A percentile compares a stretch with the other conserved stretches of the same genome.
phyloP scores from a whole-genome alignment of 2,329 filamentous ascomycete genomes.

The Colletotrichum sp. region DNA sequence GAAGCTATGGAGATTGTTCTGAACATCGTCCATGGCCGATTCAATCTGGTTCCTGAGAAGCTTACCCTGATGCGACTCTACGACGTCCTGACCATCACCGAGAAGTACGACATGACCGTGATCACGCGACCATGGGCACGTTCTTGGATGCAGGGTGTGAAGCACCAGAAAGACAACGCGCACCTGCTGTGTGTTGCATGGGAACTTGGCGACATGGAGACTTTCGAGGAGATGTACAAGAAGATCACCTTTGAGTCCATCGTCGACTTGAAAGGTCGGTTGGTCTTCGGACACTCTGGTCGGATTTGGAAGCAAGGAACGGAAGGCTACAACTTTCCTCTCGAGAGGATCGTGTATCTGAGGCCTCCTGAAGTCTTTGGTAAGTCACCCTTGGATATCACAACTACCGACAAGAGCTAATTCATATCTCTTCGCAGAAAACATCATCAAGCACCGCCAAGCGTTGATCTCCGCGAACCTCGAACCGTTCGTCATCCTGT shows the following conservation, averaged over 20 bases:
- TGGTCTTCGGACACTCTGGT: slow-evolving; percentile 4
- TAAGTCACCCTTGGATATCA: background rate
- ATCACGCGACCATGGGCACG: slow-evolving; percentile 26
- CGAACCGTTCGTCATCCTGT: slow-evolving; percentile 8
- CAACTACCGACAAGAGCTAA: background rate
- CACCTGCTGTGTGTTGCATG: slow-evolving; percentile 15
- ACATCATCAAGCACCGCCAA: slow-evolving; percentile 10
- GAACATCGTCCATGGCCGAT: slow-evolving; percentile 33
- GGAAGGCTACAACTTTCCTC: slow-evolving; percentile 15
- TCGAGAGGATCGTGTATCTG: slow-evolving; percentile 8
- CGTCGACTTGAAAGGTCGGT: slow-evolving; percentile 5
- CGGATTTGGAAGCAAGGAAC: slow-evolving; percentile 6
- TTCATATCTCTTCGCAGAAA: background rate
- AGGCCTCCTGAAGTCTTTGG: slow-evolving; percentile 5
- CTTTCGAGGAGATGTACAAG: slow-evolving; percentile 13
- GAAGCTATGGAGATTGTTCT: slow-evolving; percentile 31
- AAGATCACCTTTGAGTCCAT: slow-evolving; percentile 9
- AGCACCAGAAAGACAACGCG: background rate
- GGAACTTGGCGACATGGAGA: slow-evolving; percentile 16
- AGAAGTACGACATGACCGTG: slow-evolving; percentile 29
- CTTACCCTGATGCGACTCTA: slow-evolving; percentile 19
- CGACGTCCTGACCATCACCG: slow-evolving; percentile 25
- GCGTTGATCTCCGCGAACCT: background rate
- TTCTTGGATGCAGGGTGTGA: slow-evolving; percentile 13
- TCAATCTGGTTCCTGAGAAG: slow-evolving; percentile 25